A percentile compares a stretch with the other conserved stretches of the same genome.
Conservation (phyloP, 2,329 filamentous ascomycete genomes). For the Fusarium setosum region DNA sequence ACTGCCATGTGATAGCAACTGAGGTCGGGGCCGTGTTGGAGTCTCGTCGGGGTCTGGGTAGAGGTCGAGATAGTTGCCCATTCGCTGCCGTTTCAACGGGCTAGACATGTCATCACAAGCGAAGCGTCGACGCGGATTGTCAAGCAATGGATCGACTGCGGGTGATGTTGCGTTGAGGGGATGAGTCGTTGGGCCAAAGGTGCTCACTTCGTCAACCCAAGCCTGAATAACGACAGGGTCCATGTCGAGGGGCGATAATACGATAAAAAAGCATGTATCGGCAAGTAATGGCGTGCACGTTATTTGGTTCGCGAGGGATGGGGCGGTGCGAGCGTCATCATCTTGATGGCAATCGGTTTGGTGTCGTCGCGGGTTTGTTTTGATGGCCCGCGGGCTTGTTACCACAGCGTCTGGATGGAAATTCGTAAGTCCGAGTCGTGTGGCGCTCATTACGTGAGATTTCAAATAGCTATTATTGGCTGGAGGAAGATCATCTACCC, state of each 20-base stretch:
- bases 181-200: neutral
- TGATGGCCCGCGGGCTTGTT: neutral
- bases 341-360: neutral
- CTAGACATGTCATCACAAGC: neutral
- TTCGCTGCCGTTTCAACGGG: neutral
- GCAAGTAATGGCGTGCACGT: neutral
- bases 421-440: no score
- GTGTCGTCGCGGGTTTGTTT: neutral
- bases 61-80: neutral
- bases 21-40: neutral
- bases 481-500: no score
- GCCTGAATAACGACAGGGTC: neutral
- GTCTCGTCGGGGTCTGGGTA: neutral
- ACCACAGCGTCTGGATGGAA: neutral
- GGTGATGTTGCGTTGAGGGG: neutral
- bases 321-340: no score
- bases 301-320: neutral
- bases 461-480: no score
- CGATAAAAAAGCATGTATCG: neutral
- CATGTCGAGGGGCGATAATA: neutral
- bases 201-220: slow-evolving; percentile 6
- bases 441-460: no score
- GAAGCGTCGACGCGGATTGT: neutral
- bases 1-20: neutral
- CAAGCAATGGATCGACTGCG: neutral